These are phyloP conservation scores for thale cress (Arabidopsis thaliana) DNA, from an alignment of 345 rosid species.

Conservation along the genomic window DNA sequence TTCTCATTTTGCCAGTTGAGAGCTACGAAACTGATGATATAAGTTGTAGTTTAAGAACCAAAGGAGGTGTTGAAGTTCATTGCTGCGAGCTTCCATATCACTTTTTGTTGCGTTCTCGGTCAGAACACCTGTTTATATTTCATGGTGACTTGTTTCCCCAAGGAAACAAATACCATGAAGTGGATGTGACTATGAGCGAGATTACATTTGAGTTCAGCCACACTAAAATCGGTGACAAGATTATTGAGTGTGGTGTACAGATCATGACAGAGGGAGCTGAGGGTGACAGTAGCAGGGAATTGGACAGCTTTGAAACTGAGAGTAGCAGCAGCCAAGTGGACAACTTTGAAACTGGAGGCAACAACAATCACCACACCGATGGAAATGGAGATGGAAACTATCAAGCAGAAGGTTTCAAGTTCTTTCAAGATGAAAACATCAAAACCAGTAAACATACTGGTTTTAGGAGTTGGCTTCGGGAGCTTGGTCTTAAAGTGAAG, in stretches of 20 bases:
- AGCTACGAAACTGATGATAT: fast-evolving
- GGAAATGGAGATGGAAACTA: constrained; percentile 6
- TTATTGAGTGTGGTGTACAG: constrained; percentile 28
- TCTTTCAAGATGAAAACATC: not conserved
- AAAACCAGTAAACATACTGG: not conserved
- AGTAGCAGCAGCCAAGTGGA: not conserved
- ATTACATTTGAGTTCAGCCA: constrained; percentile 6
- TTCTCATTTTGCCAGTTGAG: not conserved
- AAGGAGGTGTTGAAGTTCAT: not conserved
- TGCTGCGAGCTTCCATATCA: no score
- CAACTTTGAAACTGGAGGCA: not conserved
- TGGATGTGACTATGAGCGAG: not conserved
- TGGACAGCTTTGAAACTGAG: not conserved
- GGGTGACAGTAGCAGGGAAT: not conserved
- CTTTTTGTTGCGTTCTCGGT: not conserved
- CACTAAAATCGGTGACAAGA: no score
- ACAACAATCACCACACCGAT: not conserved
- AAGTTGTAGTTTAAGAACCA: not conserved
- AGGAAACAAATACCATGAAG: not conserved
- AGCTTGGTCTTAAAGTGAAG: not conserved
- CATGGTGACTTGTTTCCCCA: not conserved
- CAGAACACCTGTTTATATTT: constrained; percentile 19
- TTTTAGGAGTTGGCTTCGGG: not conserved
- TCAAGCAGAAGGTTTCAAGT: not conserved
- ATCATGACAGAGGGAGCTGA: constrained; percentile 17